Evolutionary conservation across 2,329 filamentous ascomycete genomes (phyloP), one percentile per base, ranked within the genome.

Genomic region (Sporothrix sp.): DNA sequence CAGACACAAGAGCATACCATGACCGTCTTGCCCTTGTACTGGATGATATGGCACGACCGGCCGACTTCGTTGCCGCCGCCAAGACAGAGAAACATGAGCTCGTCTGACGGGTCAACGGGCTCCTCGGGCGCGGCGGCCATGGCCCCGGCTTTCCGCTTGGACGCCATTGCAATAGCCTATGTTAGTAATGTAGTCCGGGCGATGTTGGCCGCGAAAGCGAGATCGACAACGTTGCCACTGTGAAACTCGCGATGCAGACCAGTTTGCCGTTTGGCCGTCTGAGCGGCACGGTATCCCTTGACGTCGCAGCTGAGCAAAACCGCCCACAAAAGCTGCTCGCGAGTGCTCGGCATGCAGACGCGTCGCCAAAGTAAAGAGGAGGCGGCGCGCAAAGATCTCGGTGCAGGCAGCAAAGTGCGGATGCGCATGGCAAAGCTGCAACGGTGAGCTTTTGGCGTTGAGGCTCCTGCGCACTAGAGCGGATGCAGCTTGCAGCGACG

Each of bases 1-100:
- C 18, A 28, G 39, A 9, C 30, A n/a, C 28, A 23, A 21, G 13
- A n/a, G 13, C 14, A 59, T 72, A 94, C 89, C 93, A 98, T 98
- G 59, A 98, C 88, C 6, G 91, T 97, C 69, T 98, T 98, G 55
- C 93, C 93, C 70, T 97, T 98, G 78, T 98, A 98, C 63, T 97
- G 89, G 54, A 98, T 82, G 60, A 98, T 95, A 65, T 98, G 93
- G 67, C 93, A 97, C 58, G 93, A 97, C 58, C 93, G 79, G 49
- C 93, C 93, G 55, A 98, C 93, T 69, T 98, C 93, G 66, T 96
- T 97, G 59, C 93, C 93, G 55, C 93, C 93, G 55, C 93, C 93
- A 33, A 98, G 73, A 61, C 88, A 94, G 50, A 95, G 78, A 62
- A 98, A 98, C 71, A 89, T 86, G 52, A 98, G 79, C 72, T 97